Evolutionary conservation across 208 protist genomes (phyloP), one percentile per base, ranked within the genome.

Genomic region (Crithidia brevicula): DNA sequence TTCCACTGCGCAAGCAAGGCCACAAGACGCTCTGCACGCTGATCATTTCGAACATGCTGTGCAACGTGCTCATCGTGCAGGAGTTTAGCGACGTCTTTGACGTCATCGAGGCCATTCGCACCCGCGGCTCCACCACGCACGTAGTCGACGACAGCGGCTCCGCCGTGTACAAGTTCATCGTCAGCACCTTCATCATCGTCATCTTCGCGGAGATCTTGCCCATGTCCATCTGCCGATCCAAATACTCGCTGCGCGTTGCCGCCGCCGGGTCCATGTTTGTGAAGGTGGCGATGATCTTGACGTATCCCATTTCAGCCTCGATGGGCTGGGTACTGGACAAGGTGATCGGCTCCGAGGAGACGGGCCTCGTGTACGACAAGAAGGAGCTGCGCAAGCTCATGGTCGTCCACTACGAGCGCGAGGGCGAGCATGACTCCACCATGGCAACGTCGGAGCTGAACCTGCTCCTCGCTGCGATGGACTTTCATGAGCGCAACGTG

Each of bases 181-280:
- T 86, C 8, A 92, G 86, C 60, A 92, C 87, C 23, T 50, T 89
- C n/a, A 60, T 92, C 46, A 93, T 96, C 52, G 66, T 96, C 13
- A 67, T 96, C 11, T 93, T 96, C 71, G 82, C 91, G 2, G 88
- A 96, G 65, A 79, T 96, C 34, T 50, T 96, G 38, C 91, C 91
- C 25, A 96, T 94, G 88, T 87, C 88, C 43, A 85, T 96, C 16
- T 96, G 91, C 80, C 91, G 91, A 42, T 96, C 91, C 11, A 94
- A 93, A 77, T 71, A 94, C 64, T 93, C 91, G 2, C 75, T 96
- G 34, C 58, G 65, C 18, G 86, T 96, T 25, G 91, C 91, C 18
- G 86, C 91, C 10, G 86, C 86, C 1, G 91, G 91, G 27, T 79
- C 81, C 36, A 65, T 76, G 11, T 82, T 96, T 59, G 88, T 96